These are phyloP conservation scores for Asterella californica DNA, from an alignment of 225 moss, liverwort and hornwort genomes.

Conservation along the genomic window DNA sequence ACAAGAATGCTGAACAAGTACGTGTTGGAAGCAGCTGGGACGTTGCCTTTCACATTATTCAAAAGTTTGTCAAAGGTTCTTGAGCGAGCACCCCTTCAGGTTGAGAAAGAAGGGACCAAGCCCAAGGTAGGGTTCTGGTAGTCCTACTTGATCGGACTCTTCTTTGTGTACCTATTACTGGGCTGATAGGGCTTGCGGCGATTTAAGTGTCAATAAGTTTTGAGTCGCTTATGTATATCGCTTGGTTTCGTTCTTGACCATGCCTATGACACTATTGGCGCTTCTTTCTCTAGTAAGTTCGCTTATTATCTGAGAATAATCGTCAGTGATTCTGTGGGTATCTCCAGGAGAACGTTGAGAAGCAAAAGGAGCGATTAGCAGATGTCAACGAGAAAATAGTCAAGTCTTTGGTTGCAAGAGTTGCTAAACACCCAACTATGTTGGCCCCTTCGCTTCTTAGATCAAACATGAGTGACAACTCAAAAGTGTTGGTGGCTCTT, in stretches of 20 bases:
- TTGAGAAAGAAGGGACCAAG: constrained; percentile 31
- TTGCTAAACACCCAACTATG: constrained; percentile 12
- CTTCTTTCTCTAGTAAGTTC: not conserved
- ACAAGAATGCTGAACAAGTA: constrained; percentile 61
- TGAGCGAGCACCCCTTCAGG: constrained; percentile 31
- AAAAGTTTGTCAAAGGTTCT: constrained; percentile 43
- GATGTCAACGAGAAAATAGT: constrained; percentile 32
- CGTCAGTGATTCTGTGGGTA: not conserved
- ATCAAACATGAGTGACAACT: constrained; percentile 17
- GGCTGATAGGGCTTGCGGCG: not conserved
- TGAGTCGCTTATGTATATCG: not conserved
- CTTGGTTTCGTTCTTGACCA: not conserved
- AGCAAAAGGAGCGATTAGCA: constrained; percentile 24
- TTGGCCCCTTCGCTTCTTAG: constrained; percentile 18
- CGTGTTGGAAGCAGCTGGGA: constrained; percentile 52
- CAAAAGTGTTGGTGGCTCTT: constrained; percentile 31
- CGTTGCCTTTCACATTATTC: constrained; percentile 50
- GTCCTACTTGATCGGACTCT: not conserved
- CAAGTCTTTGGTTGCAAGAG: constrained; percentile 25
- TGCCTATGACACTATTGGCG: not conserved
- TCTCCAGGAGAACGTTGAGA: constrained; percentile 7
- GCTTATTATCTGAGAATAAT: not conserved
- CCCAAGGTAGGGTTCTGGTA: constrained; percentile 17
- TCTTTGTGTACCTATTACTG: not conserved
- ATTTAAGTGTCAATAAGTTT: not conserved